phyloP scores from a whole-genome alignment of 345 rosid species.

The Noccaea bulbosa region DNA sequence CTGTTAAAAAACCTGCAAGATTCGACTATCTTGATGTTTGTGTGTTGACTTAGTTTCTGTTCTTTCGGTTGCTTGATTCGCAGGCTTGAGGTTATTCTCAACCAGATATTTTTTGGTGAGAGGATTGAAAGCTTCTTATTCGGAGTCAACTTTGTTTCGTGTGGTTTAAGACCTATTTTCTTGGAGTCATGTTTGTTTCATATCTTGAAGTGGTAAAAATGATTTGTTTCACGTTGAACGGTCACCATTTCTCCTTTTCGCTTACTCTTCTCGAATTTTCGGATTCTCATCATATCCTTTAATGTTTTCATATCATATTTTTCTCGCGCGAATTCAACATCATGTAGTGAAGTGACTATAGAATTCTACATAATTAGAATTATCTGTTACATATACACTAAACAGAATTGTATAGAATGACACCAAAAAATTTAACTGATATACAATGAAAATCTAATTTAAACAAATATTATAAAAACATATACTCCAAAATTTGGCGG shows the following conservation, averaged over 20 bases:
- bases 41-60: conserved; percentile 3
- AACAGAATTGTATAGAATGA: no score
- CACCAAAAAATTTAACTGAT: no score
- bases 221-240: conserved; percentile 15
- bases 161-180: conserved; percentile 14
- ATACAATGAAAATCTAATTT: no score
- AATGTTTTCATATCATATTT: neutral
- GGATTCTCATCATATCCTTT: neutral
- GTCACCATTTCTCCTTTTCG: neutral
- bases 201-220: neutral
- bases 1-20: neutral
- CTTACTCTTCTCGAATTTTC: neutral
- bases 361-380: neutral
- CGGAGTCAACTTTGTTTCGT: conserved; percentile 18
- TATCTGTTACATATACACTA: no score
- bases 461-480: no score
- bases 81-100: conserved; percentile 33
- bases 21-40: neutral
- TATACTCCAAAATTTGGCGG: no score
- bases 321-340: neutral
- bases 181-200: conserved; percentile 10
- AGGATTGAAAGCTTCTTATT: conserved; percentile 8
- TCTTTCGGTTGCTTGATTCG: conserved; percentile 7
- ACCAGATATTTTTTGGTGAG: conserved; percentile 16
- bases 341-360: no score